Conservation (phyloP, 768 basidiomycete species). For the Pulveroboletus sp. region DNA sequence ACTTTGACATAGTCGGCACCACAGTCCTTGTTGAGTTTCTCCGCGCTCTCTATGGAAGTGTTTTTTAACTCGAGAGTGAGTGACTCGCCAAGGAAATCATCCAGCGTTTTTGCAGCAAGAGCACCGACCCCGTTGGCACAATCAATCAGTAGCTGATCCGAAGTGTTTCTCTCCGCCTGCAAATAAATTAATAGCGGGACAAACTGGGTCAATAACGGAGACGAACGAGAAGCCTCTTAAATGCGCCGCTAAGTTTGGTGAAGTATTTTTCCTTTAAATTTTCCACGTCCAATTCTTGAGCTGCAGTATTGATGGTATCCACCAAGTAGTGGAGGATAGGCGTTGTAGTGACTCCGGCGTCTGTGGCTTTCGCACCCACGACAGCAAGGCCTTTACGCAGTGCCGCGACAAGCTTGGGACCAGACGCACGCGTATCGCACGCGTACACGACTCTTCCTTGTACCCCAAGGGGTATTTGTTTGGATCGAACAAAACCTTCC, state of each 20-base stretch:
- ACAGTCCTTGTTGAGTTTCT: constrained; percentile 80
- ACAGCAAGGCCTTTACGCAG: constrained; percentile 81
- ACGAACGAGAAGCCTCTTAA: constrained; percentile 84
- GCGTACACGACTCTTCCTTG: constrained; percentile 88
- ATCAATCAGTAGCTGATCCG: constrained; percentile 74
- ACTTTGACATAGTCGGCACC: constrained; percentile 99
- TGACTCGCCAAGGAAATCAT: constrained; percentile 53
- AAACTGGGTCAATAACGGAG: background rate
- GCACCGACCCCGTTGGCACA: constrained; percentile 99
- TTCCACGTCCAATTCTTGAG: constrained; percentile 73
- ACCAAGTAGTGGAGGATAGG: constrained; percentile 96
- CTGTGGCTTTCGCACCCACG: constrained; percentile 61
- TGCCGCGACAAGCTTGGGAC: constrained; percentile 68
- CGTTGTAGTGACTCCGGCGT: constrained; percentile 88
- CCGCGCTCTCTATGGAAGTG: constrained; percentile 57
- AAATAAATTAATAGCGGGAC: constrained; percentile 5
- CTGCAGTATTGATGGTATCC: constrained; percentile 82
- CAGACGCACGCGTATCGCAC: constrained; percentile 90
- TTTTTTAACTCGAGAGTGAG: constrained; percentile 71
- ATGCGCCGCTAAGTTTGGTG: constrained; percentile 75
- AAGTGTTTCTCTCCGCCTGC: constrained; percentile 57
- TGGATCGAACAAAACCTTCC: constrained; percentile 53
- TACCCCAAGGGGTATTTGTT: constrained; percentile 75
- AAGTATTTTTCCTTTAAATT: constrained; percentile 84
- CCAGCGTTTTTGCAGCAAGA: constrained; percentile 60